These are phyloP conservation scores for Drosera capensis DNA, from an alignment of 148 eudicot species.

Conservation along the genomic window DNA sequence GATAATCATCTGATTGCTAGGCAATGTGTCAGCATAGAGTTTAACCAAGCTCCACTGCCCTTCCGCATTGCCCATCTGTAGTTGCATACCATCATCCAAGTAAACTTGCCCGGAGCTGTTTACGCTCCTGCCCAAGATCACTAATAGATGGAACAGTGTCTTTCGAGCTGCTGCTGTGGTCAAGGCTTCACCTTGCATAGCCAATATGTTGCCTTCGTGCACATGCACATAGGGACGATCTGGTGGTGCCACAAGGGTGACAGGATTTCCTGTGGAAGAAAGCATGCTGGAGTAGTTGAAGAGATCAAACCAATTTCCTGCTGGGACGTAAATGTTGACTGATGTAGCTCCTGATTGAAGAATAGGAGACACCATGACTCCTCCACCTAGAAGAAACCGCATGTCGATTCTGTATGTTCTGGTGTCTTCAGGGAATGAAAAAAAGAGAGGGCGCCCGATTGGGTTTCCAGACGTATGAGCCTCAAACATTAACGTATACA, in stretches of 20 bases:
- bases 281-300: slow-evolving; percentile 20
- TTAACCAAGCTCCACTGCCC: no score
- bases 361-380: slow-evolving; percentile 45
- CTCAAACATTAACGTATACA: slow-evolving; percentile 39
- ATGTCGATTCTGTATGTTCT: slow-evolving; percentile 22
- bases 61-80: no score
- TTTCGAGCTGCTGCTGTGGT: slow-evolving; percentile 29
- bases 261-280: slow-evolving; percentile 5
- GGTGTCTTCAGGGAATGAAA: slow-evolving; percentile 28
- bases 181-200: slow-evolving; percentile 38
- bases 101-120: slow-evolving; percentile 16
- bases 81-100: no score
- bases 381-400: slow-evolving; percentile 40
- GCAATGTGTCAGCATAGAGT: no score
- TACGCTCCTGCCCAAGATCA: slow-evolving; percentile 13
- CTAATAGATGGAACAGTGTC: slow-evolving; percentile 38
- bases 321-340: slow-evolving; percentile 27
- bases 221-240: slow-evolving; percentile 37
- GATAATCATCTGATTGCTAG: no score
- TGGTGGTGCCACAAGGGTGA: slow-evolving; percentile 23
- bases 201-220: slow-evolving; percentile 34
- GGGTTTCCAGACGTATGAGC: slow-evolving; percentile 33
- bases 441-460: slow-evolving; percentile 43
- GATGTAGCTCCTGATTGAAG: slow-evolving; percentile 15
- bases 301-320: slow-evolving; percentile 39